phyloP scores from a whole-genome alignment of 1,139 yeast species.

The Yarrowia galli region DNA sequence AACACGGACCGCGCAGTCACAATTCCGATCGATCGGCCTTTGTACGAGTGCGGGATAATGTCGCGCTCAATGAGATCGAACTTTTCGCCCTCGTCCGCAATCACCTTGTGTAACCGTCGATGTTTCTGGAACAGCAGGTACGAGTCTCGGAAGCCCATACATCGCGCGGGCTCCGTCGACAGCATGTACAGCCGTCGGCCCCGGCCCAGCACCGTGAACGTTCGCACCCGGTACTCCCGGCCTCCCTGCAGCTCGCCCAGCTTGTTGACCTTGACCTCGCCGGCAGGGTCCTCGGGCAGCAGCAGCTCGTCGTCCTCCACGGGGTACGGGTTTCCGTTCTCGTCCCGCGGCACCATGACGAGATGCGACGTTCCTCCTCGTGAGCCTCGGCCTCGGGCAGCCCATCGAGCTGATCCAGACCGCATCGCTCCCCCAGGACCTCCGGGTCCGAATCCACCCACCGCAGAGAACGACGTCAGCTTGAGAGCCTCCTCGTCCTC shows the following conservation, averaged over 20 bases:
- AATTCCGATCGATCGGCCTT: slow-evolving; percentile 86
- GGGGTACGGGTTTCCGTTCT: slow-evolving; percentile 57
- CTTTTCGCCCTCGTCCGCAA: slow-evolving; percentile 79
- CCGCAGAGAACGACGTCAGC: slow-evolving; percentile 39
- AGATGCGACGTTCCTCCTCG: slow-evolving; percentile 43
- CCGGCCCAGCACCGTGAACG: slow-evolving; percentile 77
- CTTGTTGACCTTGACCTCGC: slow-evolving; percentile 73
- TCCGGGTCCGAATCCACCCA: slow-evolving; percentile 39
- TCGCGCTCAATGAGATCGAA: slow-evolving; percentile 82
- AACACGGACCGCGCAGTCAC: slow-evolving; percentile 91
- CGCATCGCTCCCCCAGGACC: slow-evolving; percentile 40
- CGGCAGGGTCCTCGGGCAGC: slow-evolving; percentile 81
- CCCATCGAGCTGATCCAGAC: slow-evolving; percentile 44
- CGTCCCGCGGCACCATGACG: slow-evolving; percentile 51
- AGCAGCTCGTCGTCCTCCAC: slow-evolving; percentile 81
- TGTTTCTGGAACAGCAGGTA: slow-evolving; percentile 90
- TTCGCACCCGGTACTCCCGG: slow-evolving; percentile 79
- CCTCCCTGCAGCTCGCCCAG: slow-evolving; percentile 76
- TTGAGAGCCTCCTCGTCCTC: slow-evolving; percentile 45
- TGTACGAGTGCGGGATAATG: slow-evolving; percentile 86
- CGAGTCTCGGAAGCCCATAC: slow-evolving; percentile 94
- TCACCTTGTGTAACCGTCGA: slow-evolving; percentile 71
- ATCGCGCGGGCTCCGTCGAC: slow-evolving; percentile 94
- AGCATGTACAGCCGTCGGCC: slow-evolving; percentile 84
- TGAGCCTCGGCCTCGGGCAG: slow-evolving; percentile 43